These are phyloP conservation scores for Penstemon davidsonii DNA, from an alignment of 257 asterid species.

Conservation along the genomic window DNA sequence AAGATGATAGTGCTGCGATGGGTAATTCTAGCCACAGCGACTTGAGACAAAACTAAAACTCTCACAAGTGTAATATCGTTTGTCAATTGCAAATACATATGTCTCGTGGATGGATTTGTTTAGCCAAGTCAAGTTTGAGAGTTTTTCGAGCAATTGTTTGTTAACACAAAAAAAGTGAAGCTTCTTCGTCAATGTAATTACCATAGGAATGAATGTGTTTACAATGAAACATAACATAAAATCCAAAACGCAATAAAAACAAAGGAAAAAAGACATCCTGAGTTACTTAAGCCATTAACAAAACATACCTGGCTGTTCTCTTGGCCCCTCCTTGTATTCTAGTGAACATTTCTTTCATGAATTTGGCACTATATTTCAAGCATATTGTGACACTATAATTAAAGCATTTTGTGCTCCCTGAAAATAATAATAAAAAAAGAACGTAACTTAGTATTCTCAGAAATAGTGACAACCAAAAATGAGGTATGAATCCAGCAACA, in stretches of 20 bases:
- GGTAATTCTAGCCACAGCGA: too few species aligned
- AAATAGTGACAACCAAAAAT: slow-evolving; percentile 24
- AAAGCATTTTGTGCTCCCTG: slow-evolving; percentile 1
- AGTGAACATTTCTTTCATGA: background rate
- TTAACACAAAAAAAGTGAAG: too few species aligned
- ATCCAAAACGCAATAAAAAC: background rate
- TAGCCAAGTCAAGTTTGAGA: too few species aligned
- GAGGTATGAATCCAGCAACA: slow-evolving; percentile 2
- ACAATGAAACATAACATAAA: too few species aligned
- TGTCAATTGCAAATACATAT: too few species aligned
- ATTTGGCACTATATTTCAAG: background rate
- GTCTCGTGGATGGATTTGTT: too few species aligned
- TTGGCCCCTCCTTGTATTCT: slow-evolving; percentile 10
- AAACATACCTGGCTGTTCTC: slow-evolving; percentile 23
- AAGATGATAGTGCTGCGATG: too few species aligned
- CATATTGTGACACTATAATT: background rate
- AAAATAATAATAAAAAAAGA: background rate
- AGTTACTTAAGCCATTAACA: background rate
- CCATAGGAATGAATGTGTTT: too few species aligned
- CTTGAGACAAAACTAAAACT: too few species aligned
- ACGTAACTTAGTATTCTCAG: background rate
- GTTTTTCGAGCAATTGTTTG: too few species aligned
- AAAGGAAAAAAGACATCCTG: background rate
- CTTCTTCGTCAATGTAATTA: too few species aligned
- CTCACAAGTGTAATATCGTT: too few species aligned